Base-by-base conservation (phyloP, 257 asterid genomes). In the Solanum pimpinellifolium region DNA sequence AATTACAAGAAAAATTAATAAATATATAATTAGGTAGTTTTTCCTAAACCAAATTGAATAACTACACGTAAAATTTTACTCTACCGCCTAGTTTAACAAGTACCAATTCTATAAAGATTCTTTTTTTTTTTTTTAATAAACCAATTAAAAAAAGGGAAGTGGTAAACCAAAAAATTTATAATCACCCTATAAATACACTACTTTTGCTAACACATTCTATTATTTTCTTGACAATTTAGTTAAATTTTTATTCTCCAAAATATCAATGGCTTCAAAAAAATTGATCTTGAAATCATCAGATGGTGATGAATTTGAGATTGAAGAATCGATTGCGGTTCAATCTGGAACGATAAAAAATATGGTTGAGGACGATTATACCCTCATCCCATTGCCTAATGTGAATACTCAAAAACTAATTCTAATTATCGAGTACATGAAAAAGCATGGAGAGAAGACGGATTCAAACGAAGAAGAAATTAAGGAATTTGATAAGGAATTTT, bases 351-450 rank as follows among this genome's bases (percentile, higher is more conserved):
- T 69, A 3, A 85, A 84, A 46, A 65, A 84, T 86, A 68, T 88
- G 85, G 86, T 70, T n/a, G 88, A 86, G 15, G 91, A 82, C 42
- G 75, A 25, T 70, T 20, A 62, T 85, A 77, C 39, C 66, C 37
- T 23, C 27, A 76, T 65, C 41, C 90, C 90, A 5, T 76, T 88
- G 23, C 88, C 80, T 7, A 46, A 84, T 20, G 86, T 88, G 15
- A 35, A 70, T 49, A 47, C 81, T 52, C 62, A 4, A 23, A 46
- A 56, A 65, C 73, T 90, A 35, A 27, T 39, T 7, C 6, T 11
- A 23, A 65, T 88, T 49, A 15, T 80, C 23, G 31, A 11, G 4
- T 90, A 77, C 80, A 27, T 78, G 23, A 86, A 88, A 9, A 86
- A 65, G 2, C 90, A 86, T 37, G 86, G 16, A 10, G 74, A 73